Conservation (phyloP, 257 asterid species). For the Lycium barbarum region DNA sequence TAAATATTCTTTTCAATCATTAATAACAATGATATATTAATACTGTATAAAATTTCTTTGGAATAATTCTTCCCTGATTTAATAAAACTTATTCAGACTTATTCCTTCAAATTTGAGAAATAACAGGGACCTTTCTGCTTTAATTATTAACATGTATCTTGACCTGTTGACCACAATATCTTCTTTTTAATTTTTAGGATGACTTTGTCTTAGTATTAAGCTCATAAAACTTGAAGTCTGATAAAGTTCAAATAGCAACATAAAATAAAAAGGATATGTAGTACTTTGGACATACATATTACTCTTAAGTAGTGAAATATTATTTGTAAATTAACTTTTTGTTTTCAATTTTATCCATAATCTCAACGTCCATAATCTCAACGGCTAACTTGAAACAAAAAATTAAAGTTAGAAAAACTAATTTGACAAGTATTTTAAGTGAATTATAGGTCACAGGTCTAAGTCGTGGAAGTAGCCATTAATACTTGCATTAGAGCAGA, state of each 20-base stretch:
- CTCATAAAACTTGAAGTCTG: not conserved
- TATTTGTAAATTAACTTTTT: not conserved
- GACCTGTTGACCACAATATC: constrained; percentile 9
- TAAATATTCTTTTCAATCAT: constrained; percentile 19
- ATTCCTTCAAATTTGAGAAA: not conserved
- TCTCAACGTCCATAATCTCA: not conserved
- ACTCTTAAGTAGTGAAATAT: not conserved
- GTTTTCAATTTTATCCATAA: not conserved
- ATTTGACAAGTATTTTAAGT: not conserved
- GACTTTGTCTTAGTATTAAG: not conserved
- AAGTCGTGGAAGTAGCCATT: not conserved
- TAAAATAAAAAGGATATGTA: not conserved
- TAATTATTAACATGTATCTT: not conserved
- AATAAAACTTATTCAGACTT: not conserved
- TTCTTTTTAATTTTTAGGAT: not conserved
- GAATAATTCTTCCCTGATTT: not conserved
- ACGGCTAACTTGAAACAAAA: not conserved
- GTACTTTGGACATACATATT: not conserved
- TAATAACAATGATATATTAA: not conserved
- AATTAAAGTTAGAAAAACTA: too few relatives aligned
- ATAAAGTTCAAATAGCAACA: not conserved
- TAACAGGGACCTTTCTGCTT: not conserved
- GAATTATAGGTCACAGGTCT: too few relatives aligned
- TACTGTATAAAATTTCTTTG: not conserved
- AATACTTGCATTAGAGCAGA: not conserved